A percentile compares a stretch with the other conserved stretches of the same genome.
These are phyloP conservation scores for Heliamphora pulchella DNA, from an alignment of 179 eudicot genomes.

Conservation along the genomic window DNA sequence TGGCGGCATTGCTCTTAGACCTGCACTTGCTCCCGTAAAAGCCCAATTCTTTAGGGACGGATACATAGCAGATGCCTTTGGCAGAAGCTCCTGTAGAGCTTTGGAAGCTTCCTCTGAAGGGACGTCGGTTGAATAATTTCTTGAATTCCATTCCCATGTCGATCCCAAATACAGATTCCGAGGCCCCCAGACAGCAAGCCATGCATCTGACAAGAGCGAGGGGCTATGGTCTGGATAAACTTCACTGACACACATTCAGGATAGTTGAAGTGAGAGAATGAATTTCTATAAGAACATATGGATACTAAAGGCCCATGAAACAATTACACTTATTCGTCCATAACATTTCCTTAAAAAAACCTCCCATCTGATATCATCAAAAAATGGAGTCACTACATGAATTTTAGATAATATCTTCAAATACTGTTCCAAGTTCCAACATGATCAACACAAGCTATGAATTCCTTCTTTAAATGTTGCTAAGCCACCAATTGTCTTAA, in stretches of 20 bases:
- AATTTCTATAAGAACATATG: neutral
- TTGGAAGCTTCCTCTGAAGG: conserved; percentile 57
- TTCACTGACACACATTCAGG: conserved; percentile 40
- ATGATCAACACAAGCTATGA: neutral
- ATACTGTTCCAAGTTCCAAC: neutral
- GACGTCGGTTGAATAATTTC: conserved; percentile 54
- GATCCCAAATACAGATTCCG: conserved; percentile 66
- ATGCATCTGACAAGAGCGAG: conserved; percentile 87
- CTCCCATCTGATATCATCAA: neutral
- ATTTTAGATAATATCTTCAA: neutral
- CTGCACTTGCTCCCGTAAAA: conserved; percentile 58
- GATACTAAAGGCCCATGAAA: neutral
- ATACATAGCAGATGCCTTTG: conserved; percentile 62
- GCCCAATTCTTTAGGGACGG: conserved; percentile 61
- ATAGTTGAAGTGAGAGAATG: neutral
- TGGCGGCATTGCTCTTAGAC: conserved; percentile 97
- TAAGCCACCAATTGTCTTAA: no score
- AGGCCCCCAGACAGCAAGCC: conserved; percentile 76
- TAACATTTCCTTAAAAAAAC: neutral
- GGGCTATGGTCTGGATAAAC: conserved; percentile 57
- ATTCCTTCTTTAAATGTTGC: neutral
- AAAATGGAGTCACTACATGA: neutral
- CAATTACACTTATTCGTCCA: neutral
- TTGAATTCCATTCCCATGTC: conserved; percentile 96
- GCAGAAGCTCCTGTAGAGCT: conserved; percentile 62